These are phyloP conservation scores for Camelina neglecta DNA, from an alignment of 345 rosid species.

Conservation along the genomic window DNA sequence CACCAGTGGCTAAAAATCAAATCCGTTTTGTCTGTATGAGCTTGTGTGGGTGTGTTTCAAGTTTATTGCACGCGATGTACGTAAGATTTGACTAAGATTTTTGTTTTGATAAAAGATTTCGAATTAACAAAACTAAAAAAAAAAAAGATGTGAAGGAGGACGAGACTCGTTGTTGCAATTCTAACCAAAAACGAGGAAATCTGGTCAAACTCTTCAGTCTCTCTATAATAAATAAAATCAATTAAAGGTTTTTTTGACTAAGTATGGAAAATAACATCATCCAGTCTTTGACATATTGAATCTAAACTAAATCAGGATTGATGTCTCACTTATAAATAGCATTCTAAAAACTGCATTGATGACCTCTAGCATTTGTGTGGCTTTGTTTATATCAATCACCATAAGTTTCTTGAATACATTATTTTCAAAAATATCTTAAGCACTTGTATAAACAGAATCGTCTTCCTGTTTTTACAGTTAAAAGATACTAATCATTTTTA, in stretches of 20 bases:
- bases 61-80: no score
- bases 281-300: background rate
- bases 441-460: background rate
- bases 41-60: no score
- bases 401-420: background rate
- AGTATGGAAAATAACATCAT: background rate
- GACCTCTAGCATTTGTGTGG: background rate
- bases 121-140: background rate
- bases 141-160: conserved; percentile 7
- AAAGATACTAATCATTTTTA: background rate
- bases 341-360: background rate
- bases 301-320: background rate
- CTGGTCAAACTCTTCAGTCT: background rate
- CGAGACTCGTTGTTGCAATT: conserved; percentile 18
- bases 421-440: background rate
- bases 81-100: no score
- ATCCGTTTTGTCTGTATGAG: no score
- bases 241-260: background rate
- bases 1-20: no score
- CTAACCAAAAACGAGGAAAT: conserved; percentile 1
- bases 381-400: no score
- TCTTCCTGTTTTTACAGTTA: background rate
- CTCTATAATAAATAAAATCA: background rate
- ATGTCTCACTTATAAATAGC: background rate
- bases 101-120: no score